Evolutionary conservation across 768 basidiomycete species (phyloP).

Genomic region (Multifurca ochricompacta): DNA sequence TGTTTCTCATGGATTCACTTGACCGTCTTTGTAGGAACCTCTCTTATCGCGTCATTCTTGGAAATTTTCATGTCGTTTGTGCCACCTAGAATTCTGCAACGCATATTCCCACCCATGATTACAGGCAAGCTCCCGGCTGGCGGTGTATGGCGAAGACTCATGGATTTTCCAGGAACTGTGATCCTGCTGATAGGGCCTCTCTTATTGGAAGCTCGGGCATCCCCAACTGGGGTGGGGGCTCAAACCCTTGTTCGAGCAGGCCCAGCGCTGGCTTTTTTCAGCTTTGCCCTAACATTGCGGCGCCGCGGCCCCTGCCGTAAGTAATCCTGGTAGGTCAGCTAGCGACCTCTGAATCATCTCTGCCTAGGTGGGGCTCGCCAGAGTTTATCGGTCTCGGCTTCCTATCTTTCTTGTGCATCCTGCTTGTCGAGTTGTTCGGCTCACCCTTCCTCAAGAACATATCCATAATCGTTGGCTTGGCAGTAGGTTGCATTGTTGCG

Average conservation of each 20-base stretch:
- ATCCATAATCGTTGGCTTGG: slow-evolving; percentile 66
- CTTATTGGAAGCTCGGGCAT: slow-evolving; percentile 70
- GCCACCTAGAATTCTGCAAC: slow-evolving; percentile 52
- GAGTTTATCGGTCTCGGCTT: slow-evolving; percentile 85
- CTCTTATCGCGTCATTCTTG: slow-evolving; percentile 68
- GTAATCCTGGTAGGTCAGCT: slow-evolving; percentile 20
- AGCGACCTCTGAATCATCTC: neutral
- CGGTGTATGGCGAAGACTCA: neutral
- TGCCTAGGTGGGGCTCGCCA: slow-evolving; percentile 63
- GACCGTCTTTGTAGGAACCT: slow-evolving; percentile 46
- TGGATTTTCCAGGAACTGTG: slow-evolving; percentile 47
- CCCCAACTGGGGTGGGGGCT: slow-evolving; percentile 79
- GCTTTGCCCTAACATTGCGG: slow-evolving; percentile 63
- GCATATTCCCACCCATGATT: slow-evolving; percentile 73
- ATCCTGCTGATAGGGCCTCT: slow-evolving; percentile 75
- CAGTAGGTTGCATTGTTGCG: slow-evolving; percentile 73
- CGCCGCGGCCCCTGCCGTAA: slow-evolving; percentile 60
- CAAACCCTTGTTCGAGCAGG: slow-evolving; percentile 57
- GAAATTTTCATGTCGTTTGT: slow-evolving; percentile 76
- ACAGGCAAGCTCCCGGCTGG: slow-evolving; percentile 38
- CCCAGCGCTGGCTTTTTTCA: slow-evolving; percentile 59
- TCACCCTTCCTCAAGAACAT: slow-evolving; percentile 80
- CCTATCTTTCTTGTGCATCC: slow-evolving; percentile 67
- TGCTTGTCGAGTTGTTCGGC: slow-evolving; percentile 76
- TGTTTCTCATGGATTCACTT: neutral